Conservation (phyloP, 805 yeast species). For the Ogataea allantospora region DNA sequence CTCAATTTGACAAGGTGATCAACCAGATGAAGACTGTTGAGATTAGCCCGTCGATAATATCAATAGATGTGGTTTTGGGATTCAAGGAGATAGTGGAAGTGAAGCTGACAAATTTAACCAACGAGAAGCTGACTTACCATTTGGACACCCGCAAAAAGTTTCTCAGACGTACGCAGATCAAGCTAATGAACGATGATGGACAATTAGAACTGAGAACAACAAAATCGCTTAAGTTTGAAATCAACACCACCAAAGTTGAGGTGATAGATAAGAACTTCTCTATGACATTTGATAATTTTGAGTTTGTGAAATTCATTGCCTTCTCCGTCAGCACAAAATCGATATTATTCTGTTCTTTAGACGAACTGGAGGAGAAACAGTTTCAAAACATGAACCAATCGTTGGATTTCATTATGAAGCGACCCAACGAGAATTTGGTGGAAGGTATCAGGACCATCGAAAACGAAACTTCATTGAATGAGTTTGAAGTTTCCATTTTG, state of each 20-base stretch:
- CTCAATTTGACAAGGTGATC: constrained; percentile 25
- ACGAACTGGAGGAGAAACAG: constrained; percentile 20
- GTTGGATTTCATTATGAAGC: constrained; percentile 22
- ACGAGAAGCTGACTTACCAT: constrained; percentile 38
- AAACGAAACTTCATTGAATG: constrained; percentile 9
- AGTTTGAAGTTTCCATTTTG: constrained; percentile 17
- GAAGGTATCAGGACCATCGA: constrained; percentile 11
- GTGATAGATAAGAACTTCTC: constrained; percentile 16
- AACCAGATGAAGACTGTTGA: constrained; percentile 38
- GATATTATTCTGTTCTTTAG: constrained; percentile 41
- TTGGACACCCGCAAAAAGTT: constrained; percentile 32
- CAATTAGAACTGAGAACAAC: constrained; percentile 31
- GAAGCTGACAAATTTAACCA: constrained; percentile 36
- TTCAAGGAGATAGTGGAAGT: constrained; percentile 31
- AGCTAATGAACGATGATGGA: constrained; percentile 16
- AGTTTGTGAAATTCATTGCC: constrained; percentile 19
- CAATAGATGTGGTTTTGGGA: constrained; percentile 38
- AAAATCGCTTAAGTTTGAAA: constrained; percentile 24
- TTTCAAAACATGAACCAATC: constrained; percentile 21
- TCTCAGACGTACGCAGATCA: constrained; percentile 20
- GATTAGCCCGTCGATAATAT: constrained; percentile 43
- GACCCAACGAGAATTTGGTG: constrained; percentile 11
- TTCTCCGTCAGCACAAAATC: constrained; percentile 24
- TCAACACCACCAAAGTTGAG: constrained; percentile 18
- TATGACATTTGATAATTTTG: constrained; percentile 15